Evolutionary conservation across 2,329 filamentous ascomycete species (phyloP).

Genomic region (Pseudocercospora eumusae): DNA sequence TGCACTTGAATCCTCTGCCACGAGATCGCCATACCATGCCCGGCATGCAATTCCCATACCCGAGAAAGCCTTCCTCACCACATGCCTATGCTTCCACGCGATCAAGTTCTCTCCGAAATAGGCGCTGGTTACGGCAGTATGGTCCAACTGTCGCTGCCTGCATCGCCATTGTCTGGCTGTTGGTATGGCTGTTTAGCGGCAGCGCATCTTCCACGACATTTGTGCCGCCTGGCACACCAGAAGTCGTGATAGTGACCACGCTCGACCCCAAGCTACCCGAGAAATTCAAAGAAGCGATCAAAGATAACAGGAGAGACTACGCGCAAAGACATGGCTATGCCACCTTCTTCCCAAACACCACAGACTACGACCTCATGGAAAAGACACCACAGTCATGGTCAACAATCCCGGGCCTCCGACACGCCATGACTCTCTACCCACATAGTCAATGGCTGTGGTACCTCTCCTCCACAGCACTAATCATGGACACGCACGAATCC

Average conservation of each 20-base stretch:
- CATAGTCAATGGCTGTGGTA: constrained; percentile 82
- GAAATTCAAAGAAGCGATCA: constrained; percentile 70
- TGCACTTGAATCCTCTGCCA: background rate
- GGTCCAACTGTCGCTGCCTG: constrained; percentile 50
- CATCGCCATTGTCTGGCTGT: constrained; percentile 34
- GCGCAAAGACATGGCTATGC: constrained; percentile 84
- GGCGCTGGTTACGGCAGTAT: constrained; percentile 35
- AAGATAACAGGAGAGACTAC: constrained; percentile 81
- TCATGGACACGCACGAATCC: constrained; percentile 76
- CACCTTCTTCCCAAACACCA: constrained; percentile 76
- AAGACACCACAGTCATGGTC: constrained; percentile 67
- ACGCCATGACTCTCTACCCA: constrained; percentile 80
- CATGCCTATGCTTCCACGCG: constrained; percentile 66
- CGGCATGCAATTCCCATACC: constrained; percentile 83
- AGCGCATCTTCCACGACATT: constrained; percentile 8
- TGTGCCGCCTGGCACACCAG: constrained; percentile 49
- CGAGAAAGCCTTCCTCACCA: constrained; percentile 78
- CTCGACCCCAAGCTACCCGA: constrained; percentile 69
- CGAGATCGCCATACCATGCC: constrained; percentile 27
- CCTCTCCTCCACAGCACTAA: constrained; percentile 79
- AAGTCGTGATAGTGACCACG: constrained; percentile 79
- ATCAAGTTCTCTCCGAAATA: constrained; percentile 46
- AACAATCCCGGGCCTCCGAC: constrained; percentile 80
- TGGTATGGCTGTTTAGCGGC: constrained; percentile 36
- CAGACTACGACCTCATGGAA: constrained; percentile 70